Conservation (phyloP, 2,329 filamentous ascomycete genomes). For the Fusarium transvaalense region DNA sequence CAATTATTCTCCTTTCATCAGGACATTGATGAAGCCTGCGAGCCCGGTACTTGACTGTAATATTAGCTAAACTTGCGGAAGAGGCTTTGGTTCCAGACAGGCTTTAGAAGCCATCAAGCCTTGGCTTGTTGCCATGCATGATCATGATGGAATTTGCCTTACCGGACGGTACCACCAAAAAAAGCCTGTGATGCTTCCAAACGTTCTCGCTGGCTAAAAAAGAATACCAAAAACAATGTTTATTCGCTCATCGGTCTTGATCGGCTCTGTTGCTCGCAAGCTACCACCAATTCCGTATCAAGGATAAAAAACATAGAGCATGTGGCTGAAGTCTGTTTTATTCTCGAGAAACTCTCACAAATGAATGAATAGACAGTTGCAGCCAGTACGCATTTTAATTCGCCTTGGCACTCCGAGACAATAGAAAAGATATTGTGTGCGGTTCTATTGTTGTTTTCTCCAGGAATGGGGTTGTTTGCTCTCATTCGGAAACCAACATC, state of each 20-base stretch:
- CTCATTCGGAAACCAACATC: background rate
- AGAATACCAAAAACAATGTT: conserved; percentile 6
- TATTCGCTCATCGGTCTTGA: background rate
- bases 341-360: conserved; percentile 8
- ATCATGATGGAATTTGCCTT: conserved; percentile 13
- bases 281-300: background rate
- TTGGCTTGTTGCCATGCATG: background rate
- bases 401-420: conserved; percentile 14
- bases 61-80: background rate
- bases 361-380: conserved; percentile 13
- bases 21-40: background rate
- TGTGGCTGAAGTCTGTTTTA: conserved; percentile 36
- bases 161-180: background rate
- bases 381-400: background rate
- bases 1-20: background rate
- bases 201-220: background rate
- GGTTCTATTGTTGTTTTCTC: conserved; percentile 12
- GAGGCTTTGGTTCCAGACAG: conserved; percentile 23
- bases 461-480: background rate
- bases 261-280: background rate
- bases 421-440: background rate
- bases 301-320: background rate
- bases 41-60: background rate
- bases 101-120: conserved; percentile 13
- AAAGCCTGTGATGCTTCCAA: background rate